A percentile compares a stretch with the other conserved stretches of the same genome.
Evolutionary conservation across 2,329 filamentous ascomycete species (phyloP).

Genomic region (Aspergillus sp.): DNA sequence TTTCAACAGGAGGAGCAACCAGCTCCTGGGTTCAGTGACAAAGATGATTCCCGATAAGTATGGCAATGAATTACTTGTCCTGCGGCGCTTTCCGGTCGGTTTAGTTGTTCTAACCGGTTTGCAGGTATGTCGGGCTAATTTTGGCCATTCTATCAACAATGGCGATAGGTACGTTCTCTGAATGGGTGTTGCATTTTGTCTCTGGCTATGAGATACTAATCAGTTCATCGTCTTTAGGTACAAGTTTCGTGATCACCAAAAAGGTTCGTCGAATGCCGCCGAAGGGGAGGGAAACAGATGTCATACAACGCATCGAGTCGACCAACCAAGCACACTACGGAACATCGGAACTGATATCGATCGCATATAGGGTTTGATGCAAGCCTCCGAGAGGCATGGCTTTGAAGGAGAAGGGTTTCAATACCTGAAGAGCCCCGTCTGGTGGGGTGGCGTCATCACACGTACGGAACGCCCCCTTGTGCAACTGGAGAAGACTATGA

Average conservation of each 20-base stretch:
- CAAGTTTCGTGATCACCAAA: slow-evolving; percentile 98
- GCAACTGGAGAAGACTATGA: not conserved
- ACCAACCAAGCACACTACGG: slow-evolving; percentile 4
- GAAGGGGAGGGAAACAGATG: too few relatives aligned
- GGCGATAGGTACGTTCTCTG: slow-evolving; percentile 37
- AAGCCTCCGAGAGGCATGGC: slow-evolving; percentile 84
- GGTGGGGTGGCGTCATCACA: slow-evolving; percentile 93
- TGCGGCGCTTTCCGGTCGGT: slow-evolving; percentile 10
- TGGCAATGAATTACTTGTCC: slow-evolving; percentile 3
- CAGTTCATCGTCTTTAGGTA: slow-evolving; percentile 53
- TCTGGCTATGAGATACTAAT: not conserved
- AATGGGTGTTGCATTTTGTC: not conserved
- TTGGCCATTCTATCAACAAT: slow-evolving; percentile 45
- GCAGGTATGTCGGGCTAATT: slow-evolving; percentile 43
- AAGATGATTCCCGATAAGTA: slow-evolving; percentile 43
- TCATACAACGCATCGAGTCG: too few relatives aligned
- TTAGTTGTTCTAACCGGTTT: slow-evolving; percentile 5
- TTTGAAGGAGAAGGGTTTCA: slow-evolving; percentile 96
- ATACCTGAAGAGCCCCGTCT: slow-evolving; percentile 89
- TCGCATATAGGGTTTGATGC: slow-evolving; percentile 68
- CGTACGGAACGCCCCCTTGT: slow-evolving; percentile 53
- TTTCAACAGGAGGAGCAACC: slow-evolving; percentile 29
- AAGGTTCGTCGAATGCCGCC: slow-evolving; percentile 58
- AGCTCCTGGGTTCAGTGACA: slow-evolving; percentile 26
- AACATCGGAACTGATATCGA: slow-evolving; percentile 17